A percentile compares a stretch with the other conserved stretches of the same genome.
phyloP scores from a whole-genome alignment of 2,329 filamentous ascomycete species.

The Microsporum audouinii region DNA sequence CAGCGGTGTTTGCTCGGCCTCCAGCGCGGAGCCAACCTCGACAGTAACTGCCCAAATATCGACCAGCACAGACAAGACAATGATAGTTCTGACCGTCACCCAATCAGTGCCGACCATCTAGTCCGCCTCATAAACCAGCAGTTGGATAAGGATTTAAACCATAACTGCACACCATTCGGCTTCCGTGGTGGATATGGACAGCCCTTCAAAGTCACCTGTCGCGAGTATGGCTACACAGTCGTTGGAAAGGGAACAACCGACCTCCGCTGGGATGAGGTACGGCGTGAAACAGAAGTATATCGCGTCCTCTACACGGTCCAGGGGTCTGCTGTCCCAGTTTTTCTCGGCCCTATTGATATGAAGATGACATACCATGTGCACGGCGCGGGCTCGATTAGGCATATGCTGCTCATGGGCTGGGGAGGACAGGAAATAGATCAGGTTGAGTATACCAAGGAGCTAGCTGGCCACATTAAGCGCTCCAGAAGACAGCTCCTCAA shows the following conservation, averaged over 20 bases:
- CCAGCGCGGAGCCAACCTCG: slow-evolving; percentile 14
- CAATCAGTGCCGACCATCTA: slow-evolving; percentile 14
- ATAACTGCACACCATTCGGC: slow-evolving; percentile 21
- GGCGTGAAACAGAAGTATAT: slow-evolving; percentile 20
- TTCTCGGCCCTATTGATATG: slow-evolving; percentile 20
- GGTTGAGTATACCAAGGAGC: not conserved
- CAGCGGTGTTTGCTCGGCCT: slow-evolving; percentile 21
- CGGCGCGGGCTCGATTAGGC: slow-evolving; percentile 19
- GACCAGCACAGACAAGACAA: slow-evolving; percentile 13
- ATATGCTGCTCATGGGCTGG: slow-evolving; percentile 25
- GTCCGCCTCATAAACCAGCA: slow-evolving; percentile 18
- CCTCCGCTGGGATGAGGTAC: slow-evolving; percentile 18
- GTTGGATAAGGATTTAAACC: slow-evolving; percentile 20
- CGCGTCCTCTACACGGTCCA: slow-evolving; percentile 17
- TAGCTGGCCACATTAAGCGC: slow-evolving; percentile 6
- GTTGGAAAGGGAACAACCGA: slow-evolving; percentile 25
- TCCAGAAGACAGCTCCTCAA: slow-evolving; percentile 7
- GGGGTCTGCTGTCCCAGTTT: slow-evolving; percentile 22
- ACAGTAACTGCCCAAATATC: slow-evolving; percentile 20
- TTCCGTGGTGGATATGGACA: slow-evolving; percentile 19
- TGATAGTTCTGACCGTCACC: slow-evolving; percentile 13
- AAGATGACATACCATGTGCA: slow-evolving; percentile 21
- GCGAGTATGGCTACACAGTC: slow-evolving; percentile 18
- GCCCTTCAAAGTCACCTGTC: slow-evolving; percentile 23
- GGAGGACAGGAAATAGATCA: slow-evolving; percentile 13